Conservation (phyloP, 2,329 filamentous ascomycete species). For the Colletotrichum viniferum region DNA sequence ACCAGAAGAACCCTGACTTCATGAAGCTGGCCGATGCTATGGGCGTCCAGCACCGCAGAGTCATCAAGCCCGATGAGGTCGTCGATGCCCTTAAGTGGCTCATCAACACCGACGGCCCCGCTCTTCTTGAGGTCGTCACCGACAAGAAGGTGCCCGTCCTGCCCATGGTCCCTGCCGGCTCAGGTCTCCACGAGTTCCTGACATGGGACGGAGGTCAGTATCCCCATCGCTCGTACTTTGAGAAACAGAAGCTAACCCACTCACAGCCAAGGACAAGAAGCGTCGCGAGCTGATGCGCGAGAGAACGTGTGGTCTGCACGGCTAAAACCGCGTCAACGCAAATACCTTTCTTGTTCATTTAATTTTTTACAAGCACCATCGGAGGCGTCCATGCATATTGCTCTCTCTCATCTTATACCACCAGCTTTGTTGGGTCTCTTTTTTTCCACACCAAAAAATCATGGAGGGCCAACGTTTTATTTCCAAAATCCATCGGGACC, state of each 20-base stretch:
- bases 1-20: constrained; percentile 95
- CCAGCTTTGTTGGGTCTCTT: constrained; percentile 12
- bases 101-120: constrained; percentile 87
- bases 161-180: constrained; percentile 93
- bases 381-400: constrained; percentile 21
- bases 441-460: neutral
- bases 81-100: constrained; percentile 84
- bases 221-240: neutral
- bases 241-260: constrained; percentile 32
- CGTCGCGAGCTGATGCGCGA: constrained; percentile 70
- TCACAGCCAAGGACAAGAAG: constrained; percentile 68
- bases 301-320: constrained; percentile 55
- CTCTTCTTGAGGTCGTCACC: constrained; percentile 88
- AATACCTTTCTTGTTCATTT: constrained; percentile 12
- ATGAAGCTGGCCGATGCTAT: constrained; percentile 92
- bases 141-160: constrained; percentile 94
- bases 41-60: constrained; percentile 78
- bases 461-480: neutral
- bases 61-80: constrained; percentile 77
- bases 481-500: constrained; percentile 9
- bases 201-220: constrained; percentile 79
- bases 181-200: constrained; percentile 89
- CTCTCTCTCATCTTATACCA: constrained; percentile 22
- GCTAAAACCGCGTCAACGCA: neutral
- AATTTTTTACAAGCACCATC: constrained; percentile 3